Base-by-base conservation (phyloP, 345 rosid genomes). In the Draba incana region DNA sequence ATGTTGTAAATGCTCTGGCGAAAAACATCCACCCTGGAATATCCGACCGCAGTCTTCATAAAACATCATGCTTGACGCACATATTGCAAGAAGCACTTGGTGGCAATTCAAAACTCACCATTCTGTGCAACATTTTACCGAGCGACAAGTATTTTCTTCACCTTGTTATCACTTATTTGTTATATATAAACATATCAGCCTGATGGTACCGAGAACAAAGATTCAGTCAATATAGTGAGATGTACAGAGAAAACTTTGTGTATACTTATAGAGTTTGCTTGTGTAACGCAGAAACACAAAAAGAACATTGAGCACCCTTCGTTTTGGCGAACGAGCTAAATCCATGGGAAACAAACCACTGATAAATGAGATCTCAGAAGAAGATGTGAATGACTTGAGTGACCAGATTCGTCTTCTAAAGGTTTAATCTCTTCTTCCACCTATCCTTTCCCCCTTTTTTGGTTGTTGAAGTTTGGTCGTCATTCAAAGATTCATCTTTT, bases 381-480 rank as follows among this genome's bases (percentile, higher is more conserved):
- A 89, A 72, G 89, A 94, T 81, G 95, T 94, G 43, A 89, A 94
- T 74, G 97, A 84, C 79, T 81, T 94, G 88, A 91, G 96, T 76
- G 97, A 94, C 76, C 92, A 89, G 83, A 94, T 94, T 79, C 99
- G 97, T 64, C 96, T 81, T 67, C 70, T 89, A 38, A 89, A 89
- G 91, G 96, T 89, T 75, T 31, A 5, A 24, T 14, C 28, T 45
- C 57, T 64, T 57, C 54, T 50, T 20, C 20, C 38, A 54, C 10
- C 53, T 54, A 15, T 39, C 14, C 10, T 5, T 46, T 61, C 38
- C 51, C 28, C 13, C 6, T 54, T 62, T 44, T 27, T 58, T 9
- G 24, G 13, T 10, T 73, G 49, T 71, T 50, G 43, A 62, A 78
- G 53, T 68, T 35, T 62, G 46, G 31, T 39, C 24, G 28, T 69